These are phyloP conservation scores for Nicotiana sylvestris DNA, from an alignment of 257 asterid species.

Conservation along the genomic window DNA sequence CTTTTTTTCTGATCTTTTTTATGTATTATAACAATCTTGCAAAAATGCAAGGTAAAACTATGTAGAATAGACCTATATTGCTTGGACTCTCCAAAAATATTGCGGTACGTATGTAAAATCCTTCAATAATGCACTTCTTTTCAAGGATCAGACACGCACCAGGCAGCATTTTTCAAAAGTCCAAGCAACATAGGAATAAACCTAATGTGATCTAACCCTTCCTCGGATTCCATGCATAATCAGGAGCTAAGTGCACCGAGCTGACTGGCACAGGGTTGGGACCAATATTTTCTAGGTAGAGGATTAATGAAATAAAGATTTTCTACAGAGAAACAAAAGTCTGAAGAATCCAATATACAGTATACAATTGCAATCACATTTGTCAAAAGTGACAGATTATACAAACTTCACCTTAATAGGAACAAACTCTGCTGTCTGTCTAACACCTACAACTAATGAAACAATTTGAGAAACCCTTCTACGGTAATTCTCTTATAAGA, in stretches of 20 bases:
- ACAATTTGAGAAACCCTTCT: neutral
- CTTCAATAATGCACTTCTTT: no score
- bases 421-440: neutral
- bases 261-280: no score
- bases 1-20: no score
- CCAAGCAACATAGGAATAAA: no score
- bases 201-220: neutral
- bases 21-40: no score
- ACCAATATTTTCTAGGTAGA: no score
- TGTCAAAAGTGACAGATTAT: neutral
- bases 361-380: constrained; percentile 9
- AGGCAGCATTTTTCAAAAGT: no score
- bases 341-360: neutral
- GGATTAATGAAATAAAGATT: neutral
- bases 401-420: neutral
- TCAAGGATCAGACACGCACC: no score
- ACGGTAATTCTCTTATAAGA: constrained; percentile 27
- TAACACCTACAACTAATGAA: neutral
- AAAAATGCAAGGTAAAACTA: no score
- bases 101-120: no score
- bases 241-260: neutral
- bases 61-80: no score
- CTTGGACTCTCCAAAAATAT: no score
- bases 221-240: neutral
- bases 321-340: neutral